Conservation (phyloP, 78 protist genomes). For the Polysphondylium violaceum region DNA sequence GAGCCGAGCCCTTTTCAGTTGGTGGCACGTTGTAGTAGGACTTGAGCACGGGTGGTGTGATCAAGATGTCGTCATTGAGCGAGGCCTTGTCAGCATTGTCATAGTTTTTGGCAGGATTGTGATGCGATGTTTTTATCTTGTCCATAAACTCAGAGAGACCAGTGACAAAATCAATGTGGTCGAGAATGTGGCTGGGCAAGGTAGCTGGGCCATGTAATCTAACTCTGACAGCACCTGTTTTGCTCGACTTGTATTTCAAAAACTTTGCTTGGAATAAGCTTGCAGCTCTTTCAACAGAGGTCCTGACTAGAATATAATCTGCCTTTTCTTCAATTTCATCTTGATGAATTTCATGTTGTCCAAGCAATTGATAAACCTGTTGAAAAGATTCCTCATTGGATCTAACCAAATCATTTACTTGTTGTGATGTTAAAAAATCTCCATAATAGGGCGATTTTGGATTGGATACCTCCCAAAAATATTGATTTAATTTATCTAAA, state of each 20-base stretch:
- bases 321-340: slow-evolving; percentile 8
- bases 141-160: slow-evolving; percentile 76
- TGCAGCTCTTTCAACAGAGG: slow-evolving; percentile 9
- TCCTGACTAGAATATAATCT: slow-evolving; percentile 52
- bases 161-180: slow-evolving; percentile 68
- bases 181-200: slow-evolving; percentile 23
- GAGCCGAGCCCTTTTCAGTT: not conserved
- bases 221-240: slow-evolving; percentile 1
- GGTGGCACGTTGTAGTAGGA: slow-evolving; percentile 54
- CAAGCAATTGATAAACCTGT: not conserved
- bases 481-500: slow-evolving; percentile 30
- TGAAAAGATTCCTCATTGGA: slow-evolving; percentile 1
- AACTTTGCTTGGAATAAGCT: slow-evolving; percentile 25
- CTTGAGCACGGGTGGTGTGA: slow-evolving; percentile 55
- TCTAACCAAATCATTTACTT: slow-evolving; percentile 17
- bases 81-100: not conserved
- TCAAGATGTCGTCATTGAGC: not conserved
- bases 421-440: slow-evolving; percentile 22
- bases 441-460: slow-evolving; percentile 72
- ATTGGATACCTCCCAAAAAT: slow-evolving; percentile 43
- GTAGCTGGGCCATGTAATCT: slow-evolving; percentile 55
- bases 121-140: not conserved
- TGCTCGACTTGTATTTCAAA: not conserved
- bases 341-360: slow-evolving; percentile 1
- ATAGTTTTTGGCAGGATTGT: not conserved